phyloP scores from a whole-genome alignment of 768 basidiomycete genomes.

The Paxillus rubicundulus region DNA sequence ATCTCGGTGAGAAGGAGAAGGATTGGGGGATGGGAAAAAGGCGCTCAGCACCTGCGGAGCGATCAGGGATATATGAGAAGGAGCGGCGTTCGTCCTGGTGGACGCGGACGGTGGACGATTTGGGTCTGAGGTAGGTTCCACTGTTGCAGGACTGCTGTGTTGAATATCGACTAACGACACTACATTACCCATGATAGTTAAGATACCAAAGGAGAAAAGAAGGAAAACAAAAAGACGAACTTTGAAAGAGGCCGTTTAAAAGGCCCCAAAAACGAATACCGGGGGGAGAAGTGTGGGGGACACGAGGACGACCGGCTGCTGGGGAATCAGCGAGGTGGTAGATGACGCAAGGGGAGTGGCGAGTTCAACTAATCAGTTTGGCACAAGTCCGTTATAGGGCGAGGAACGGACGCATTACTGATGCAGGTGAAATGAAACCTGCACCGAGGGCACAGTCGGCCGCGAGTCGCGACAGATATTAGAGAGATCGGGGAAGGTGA shows the following conservation, averaged over 20 bases:
- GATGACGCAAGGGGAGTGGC: constrained; percentile 24
- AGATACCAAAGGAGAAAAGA: constrained; percentile 9
- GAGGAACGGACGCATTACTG: constrained; percentile 15
- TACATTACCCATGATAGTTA: constrained; percentile 28
- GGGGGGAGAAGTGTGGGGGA: constrained; percentile 25
- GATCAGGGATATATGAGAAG: constrained; percentile 34
- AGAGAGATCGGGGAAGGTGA: constrained; percentile 12
- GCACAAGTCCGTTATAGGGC: constrained; percentile 18
- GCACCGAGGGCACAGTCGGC: background rate
- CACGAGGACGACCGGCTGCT: constrained; percentile 30
- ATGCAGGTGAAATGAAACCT: background rate
- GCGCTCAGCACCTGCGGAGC: constrained; percentile 33
- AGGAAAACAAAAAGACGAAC: constrained; percentile 18
- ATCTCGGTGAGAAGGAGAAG: constrained; percentile 35
- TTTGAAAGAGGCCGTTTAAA: constrained; percentile 21
- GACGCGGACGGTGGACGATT: constrained; percentile 4
- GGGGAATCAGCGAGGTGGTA: constrained; percentile 16
- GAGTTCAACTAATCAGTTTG: constrained; percentile 11
- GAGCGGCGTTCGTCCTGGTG: constrained; percentile 22
- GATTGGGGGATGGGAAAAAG: constrained; percentile 28
- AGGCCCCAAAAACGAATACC: constrained; percentile 21
- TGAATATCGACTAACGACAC: constrained; percentile 33
- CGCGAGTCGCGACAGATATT: constrained; percentile 5
- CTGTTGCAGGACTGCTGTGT: constrained; percentile 15
- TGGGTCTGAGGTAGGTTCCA: constrained; percentile 10